Evolutionary conservation across 2,329 filamentous ascomycete species (phyloP), one percentile per base, ranked within the genome.

Genomic region (Epichloe aotearoae): DNA sequence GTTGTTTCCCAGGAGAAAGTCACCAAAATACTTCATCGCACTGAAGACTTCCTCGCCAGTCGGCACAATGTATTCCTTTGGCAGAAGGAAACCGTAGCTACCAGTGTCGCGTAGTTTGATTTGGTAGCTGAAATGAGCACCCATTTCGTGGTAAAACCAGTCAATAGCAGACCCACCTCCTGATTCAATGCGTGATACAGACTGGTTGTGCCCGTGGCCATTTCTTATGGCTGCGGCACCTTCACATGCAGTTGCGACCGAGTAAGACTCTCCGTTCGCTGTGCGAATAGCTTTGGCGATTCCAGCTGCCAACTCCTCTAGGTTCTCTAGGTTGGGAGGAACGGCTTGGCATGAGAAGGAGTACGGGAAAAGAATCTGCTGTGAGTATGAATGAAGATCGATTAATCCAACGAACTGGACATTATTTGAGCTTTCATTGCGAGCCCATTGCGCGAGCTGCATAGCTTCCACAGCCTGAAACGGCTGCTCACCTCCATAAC

Each of bases 381-480:
- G 90, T 0, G 88, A 94, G 66, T 97, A 98, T 2, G 88, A 91
- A 67, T 98, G 93, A 26, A 97, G 74, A 64, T 98, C 93, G 43
- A 97, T 64, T 56, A 94, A 84, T 3, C 84, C 88, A n/a, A 90
- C 78, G 57, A 97, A 88, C 15, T 84, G 75, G 48, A 83, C 81
- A 51, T 84, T 82, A 62, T 84, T 79, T 57, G 80, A 73, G 7
- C 84, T 88, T 65, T 95, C 77, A 61, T 88, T 91, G 59, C 74
- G 79, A 1, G 88, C 87, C 91, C 91, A 98, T 45, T 83, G 74
- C 4, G 88, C 84, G 47, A 97, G 75, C 15, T 77, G 72, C 49
- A 77, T 76, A 2, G 90, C 81, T 67, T 98, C 93, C 1, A 85
- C 73, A 0, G 85, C 89, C 58, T 95, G 82, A 64, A 96, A 95